Evolutionary conservation across 108 stramenopile species (phyloP), one percentile per base, ranked within the genome.

Genomic region (Cylindrotheca closterium): DNA sequence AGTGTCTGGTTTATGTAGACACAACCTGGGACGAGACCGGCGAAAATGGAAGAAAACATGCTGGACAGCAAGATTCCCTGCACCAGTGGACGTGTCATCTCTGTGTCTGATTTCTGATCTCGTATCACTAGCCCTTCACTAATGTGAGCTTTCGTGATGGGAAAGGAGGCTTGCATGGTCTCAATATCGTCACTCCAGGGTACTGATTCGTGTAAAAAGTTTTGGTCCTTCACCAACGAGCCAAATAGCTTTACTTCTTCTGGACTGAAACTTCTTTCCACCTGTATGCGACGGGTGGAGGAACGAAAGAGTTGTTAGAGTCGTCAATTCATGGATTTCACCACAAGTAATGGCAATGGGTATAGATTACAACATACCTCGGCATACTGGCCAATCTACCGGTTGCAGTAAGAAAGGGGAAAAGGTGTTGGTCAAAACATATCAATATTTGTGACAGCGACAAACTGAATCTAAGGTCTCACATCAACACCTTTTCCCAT

Each of bases 41-140:
- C 92, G 67, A 89, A 93, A 23, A 93, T 88, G n/a, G 73, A 75
- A 15, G 86, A 88, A 71, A 93, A 89, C 19, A 90, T n/a, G 4
- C 83, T 86, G 5, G 92, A 72, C 19, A 86, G 69, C 51, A 93
- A 60, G 48, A 89, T 89, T 2, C 92, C 92, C 60, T 89, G 92
- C 8, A 88, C 87, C 28, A 92, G 34, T 25, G 78, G 79, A 58
- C 51, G 54, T 1, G 71, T 63, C 2, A 30, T 47, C 49, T 8
- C 5, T 49, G 47, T 48, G 24, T 23, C 22, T 0, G 27, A 0
- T 3, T 67, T 30, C 10, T 59, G 32, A 47, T 50, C 18, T 19
- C 21, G 21, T 58, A 23, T 56, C 30, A 65, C 34, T 49, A 61
- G 25, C 32, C 60, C 55, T 15, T 21, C 52, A 45, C 51, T 5